phyloP scores from a whole-genome alignment of 345 rosid species.

The Pugionium cornutum region DNA sequence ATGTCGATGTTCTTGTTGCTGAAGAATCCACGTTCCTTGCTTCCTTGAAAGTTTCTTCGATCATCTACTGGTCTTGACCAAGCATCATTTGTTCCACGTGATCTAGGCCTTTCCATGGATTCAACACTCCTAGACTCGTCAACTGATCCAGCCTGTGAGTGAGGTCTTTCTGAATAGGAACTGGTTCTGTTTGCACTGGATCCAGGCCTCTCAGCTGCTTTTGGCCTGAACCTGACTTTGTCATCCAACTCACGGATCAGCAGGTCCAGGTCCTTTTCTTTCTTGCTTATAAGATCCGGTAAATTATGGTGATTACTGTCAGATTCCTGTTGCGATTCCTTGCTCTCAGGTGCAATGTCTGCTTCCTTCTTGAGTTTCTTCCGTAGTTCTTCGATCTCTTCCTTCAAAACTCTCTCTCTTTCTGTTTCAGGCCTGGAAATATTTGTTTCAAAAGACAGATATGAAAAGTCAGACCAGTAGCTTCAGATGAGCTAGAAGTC shows the following conservation, averaged over 20 bases:
- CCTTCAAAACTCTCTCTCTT: conserved; percentile 70
- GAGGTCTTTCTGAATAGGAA: conserved; percentile 69
- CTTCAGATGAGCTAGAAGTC: conserved; percentile 12
- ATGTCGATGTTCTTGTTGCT: conserved; percentile 69
- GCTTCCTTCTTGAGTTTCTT: conserved; percentile 51
- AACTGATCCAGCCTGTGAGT: conserved; percentile 75
- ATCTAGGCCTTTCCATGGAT: conserved; percentile 72
- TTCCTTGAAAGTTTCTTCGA: conserved; percentile 74
- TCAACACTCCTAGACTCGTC: conserved; percentile 71
- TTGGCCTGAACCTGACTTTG: conserved; percentile 78
- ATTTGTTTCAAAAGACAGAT: conserved; percentile 3
- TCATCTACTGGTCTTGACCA: conserved; percentile 75
- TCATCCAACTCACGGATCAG: conserved; percentile 69
- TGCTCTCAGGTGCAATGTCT: conserved; percentile 34
- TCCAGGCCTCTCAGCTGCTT: conserved; percentile 59
- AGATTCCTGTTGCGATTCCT: conserved; percentile 46
- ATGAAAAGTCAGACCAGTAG: conserved; percentile 7
- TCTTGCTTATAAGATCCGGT: conserved; percentile 48
- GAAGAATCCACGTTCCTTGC: conserved; percentile 81
- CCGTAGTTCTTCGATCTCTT: conserved; percentile 61
- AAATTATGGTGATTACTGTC: conserved; percentile 41
- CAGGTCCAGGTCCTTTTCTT: conserved; percentile 68
- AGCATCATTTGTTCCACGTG: conserved; percentile 67
- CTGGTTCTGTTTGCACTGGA: conserved; percentile 70
- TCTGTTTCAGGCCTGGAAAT: conserved; percentile 78